Conservation (phyloP, 169 alveolate genomes). For the Plasmodium reichenowi region DNA sequence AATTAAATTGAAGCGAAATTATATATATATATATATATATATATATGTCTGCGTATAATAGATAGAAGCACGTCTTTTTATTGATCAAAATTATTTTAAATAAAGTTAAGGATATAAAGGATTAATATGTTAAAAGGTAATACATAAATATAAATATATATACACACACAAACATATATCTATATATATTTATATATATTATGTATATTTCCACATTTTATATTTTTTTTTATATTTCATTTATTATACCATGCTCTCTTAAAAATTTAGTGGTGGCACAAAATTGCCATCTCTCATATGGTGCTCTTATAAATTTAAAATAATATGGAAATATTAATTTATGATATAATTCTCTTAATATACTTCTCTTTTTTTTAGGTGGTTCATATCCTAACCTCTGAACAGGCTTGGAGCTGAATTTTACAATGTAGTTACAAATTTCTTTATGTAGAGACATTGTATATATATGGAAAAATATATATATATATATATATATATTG, state of each 20-base stretch:
- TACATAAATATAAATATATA: not conserved
- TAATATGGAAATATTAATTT: conserved; percentile 86
- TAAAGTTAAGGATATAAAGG: too few species aligned
- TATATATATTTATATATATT: not conserved
- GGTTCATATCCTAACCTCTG: conserved; percentile 52
- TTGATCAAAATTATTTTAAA: too few species aligned
- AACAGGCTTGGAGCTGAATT: conserved; percentile 31
- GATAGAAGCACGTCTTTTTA: too few species aligned
- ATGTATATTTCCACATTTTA: too few species aligned
- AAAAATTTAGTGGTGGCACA: conserved; percentile 88
- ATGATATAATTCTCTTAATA: conserved; percentile 61
- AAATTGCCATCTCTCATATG: conserved; percentile 89
- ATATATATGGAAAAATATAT: not conserved
- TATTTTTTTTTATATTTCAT: not conserved
- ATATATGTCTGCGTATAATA: too few species aligned
- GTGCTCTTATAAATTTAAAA: conserved; percentile 87
- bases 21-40: too few species aligned
- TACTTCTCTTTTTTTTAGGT: conserved; percentile 30
- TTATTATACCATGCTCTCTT: conserved; percentile 86
- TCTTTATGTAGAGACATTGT: conserved; percentile 71
- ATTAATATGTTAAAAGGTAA: not conserved
- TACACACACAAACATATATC: not conserved
- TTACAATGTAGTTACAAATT: conserved; percentile 65
- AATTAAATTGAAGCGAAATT: too few species aligned
- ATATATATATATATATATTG: not conserved